Percentiles rank a stretch among this genome's conserved stretches.
phyloP scores from a whole-genome alignment of 1,284 basidiomycete genomes.

The Puccinia novopanici region DNA sequence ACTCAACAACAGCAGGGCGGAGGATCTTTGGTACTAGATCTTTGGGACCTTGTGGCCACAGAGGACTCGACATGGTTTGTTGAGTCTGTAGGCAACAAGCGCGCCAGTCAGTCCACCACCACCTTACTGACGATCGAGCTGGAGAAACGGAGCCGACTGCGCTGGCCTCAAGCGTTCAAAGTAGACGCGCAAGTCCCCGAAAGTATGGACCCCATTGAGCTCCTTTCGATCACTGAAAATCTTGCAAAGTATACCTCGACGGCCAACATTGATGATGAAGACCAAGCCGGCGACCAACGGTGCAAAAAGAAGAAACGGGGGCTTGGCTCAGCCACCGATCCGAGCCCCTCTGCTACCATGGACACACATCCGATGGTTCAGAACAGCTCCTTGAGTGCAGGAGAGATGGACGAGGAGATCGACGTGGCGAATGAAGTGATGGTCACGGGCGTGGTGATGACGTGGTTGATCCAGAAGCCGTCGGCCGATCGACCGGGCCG shows the following conservation, averaged over 20 bases:
- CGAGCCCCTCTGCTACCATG: not conserved
- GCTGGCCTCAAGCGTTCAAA: conserved; percentile 40
- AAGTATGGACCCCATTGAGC: conserved; percentile 27
- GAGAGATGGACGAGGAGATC: conserved; percentile 42
- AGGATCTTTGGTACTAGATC: not conserved
- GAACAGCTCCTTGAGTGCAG: conserved; percentile 12
- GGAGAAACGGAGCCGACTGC: conserved; percentile 5
- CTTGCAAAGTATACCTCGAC: conserved; percentile 33
- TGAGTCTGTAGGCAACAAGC: not conserved
- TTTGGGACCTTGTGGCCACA: not conserved
- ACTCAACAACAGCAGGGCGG: too few species aligned
- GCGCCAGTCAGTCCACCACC: too few species aligned
- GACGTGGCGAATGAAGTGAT: conserved; percentile 19
- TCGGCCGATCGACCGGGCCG: not conserved
- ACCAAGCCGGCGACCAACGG: too few species aligned
- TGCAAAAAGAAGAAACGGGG: not conserved
- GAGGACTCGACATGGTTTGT: conserved; percentile 26
- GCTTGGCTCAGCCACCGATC: not conserved
- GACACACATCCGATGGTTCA: not conserved
- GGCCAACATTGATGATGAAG: not conserved
- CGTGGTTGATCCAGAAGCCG: conserved; percentile 9
- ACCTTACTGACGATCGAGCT: conserved; percentile 25
- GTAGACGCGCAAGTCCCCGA: conserved; percentile 11
- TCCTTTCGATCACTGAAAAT: conserved; percentile 20
- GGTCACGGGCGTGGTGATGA: conserved; percentile 19